Conservation (phyloP, 2,329 filamentous ascomycete species). For the Neoscytalidium dimidiatum region DNA sequence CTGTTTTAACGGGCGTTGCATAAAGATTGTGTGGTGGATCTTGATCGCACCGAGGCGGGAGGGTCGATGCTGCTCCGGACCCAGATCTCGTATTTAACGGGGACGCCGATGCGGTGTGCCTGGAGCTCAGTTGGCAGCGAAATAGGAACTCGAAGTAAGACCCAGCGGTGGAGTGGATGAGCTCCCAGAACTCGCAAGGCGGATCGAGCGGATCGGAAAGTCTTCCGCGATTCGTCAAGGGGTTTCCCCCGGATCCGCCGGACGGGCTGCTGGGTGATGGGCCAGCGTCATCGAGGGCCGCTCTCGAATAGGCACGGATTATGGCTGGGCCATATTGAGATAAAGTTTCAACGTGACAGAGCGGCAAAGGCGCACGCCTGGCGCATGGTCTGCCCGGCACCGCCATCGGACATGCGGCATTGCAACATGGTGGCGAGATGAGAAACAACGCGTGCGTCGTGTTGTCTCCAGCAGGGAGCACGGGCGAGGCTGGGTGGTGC, state of each 20-base stretch:
- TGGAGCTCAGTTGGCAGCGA: neutral
- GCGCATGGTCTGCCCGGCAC: neutral
- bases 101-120: slow-evolving; percentile 2
- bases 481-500: neutral
- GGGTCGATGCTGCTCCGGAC: neutral
- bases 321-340: neutral
- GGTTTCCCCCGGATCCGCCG: slow-evolving; percentile 7
- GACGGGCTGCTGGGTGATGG: neutral
- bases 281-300: slow-evolving; percentile 1
- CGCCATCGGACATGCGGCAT: neutral
- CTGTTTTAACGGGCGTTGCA: neutral
- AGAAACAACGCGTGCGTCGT: neutral
- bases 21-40: slow-evolving; percentile 10
- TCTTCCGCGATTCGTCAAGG: slow-evolving; percentile 13
- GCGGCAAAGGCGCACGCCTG: slow-evolving; percentile 5
- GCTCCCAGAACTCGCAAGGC: neutral
- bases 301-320: neutral
- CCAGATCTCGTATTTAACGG: slow-evolving; percentile 15
- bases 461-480: neutral
- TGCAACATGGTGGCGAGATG: neutral
- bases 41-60: neutral
- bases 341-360: slow-evolving; percentile 1
- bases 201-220: slow-evolving; percentile 16
- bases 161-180: neutral
- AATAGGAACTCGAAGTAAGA: neutral